Base-by-base conservation (phyloP, 768 basidiomycete species). In the Leucosporidium creatinivorum region DNA sequence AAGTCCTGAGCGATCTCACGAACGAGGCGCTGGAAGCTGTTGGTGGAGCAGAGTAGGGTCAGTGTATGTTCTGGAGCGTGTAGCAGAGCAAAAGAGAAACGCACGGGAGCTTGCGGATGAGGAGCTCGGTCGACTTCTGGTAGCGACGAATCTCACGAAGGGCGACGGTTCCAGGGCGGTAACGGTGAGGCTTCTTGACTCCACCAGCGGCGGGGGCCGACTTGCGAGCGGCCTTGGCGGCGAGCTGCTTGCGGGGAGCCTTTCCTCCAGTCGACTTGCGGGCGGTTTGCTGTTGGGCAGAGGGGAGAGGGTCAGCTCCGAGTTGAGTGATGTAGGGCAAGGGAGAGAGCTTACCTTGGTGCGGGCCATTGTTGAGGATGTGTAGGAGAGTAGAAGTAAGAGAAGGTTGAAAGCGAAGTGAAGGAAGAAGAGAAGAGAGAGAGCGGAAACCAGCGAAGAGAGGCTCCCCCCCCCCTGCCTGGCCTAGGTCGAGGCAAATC, bases 161-260 rank as follows among this genome's bases (percentile, higher is more conserved):
- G 58, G 80, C 80, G 73, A 81, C 81, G 62, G 81, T 81, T 73
- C 80, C 80, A 69, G 80, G 80, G 72, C 80, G 78, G 80, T 80
- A 81, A 63, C 87, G 84, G 80, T 98, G 93, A 68, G 93, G 94
- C 84, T 98, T 99, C 93, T 98, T 98, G 76, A 96, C 93, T 86
- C 93, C 93, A 81, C 93, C 93, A 70, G 93, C 88, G 66, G 89
- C 85, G 65, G 89, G 76, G 56, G 80, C 77, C 30, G 77, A 77
- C 78, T 82, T 82, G 69, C 80, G 77, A 58, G 81, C 81, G 63
- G 79, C 80, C 78, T 82, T 82, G 76, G 81, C 80, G 58, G 81
- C 81, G 74, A 82, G 80, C 77, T 79, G 79, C 77, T 79, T 78
- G 56, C 78, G 75, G 31, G 78, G 78, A 2, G 66, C 82, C 80